These are phyloP conservation scores for Helichrysum umbraculigerum DNA, from an alignment of 129 eudicot species.

Conservation along the genomic window DNA sequence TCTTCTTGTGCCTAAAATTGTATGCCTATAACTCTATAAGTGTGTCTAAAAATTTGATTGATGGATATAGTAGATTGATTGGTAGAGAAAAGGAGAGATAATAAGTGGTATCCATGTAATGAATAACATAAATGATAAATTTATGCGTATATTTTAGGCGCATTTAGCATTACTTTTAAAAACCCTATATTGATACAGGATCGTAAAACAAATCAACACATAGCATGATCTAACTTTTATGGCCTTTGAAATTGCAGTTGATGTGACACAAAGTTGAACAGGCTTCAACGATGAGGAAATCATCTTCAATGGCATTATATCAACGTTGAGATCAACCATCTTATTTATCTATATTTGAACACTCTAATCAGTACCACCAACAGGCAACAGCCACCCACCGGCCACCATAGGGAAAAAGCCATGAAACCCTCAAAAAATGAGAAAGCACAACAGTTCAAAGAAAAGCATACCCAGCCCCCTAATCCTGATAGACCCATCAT, in stretches of 20 bases:
- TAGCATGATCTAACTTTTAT: conserved; percentile 2
- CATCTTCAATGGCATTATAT: not conserved
- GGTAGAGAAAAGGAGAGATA: not conserved
- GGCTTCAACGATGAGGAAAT: not conserved
- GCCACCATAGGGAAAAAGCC: conserved; percentile 12
- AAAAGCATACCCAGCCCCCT: conserved; percentile 16
- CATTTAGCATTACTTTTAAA: not conserved
- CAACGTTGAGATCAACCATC: not conserved
- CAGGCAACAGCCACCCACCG: not conserved
- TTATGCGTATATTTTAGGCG: no score
- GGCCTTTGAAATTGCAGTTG: not conserved
- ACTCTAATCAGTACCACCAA: not conserved
- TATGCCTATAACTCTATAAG: no score
- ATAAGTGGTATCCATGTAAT: no score
- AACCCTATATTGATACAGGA: not conserved
- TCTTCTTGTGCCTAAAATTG: no score
- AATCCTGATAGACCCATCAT: conserved; percentile 27
- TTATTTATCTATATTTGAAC: not conserved
- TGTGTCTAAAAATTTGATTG: not conserved
- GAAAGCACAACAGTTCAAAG: conserved; percentile 17
- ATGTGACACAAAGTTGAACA: conserved; percentile 11
- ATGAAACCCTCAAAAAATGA: conserved; percentile 28
- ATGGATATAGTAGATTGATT: no score
- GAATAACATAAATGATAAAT: no score
- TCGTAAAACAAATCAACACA: not conserved